Evolutionary conservation across 306 rosid genomes (phyloP).

Genomic region (Ochetophila trinervis): DNA sequence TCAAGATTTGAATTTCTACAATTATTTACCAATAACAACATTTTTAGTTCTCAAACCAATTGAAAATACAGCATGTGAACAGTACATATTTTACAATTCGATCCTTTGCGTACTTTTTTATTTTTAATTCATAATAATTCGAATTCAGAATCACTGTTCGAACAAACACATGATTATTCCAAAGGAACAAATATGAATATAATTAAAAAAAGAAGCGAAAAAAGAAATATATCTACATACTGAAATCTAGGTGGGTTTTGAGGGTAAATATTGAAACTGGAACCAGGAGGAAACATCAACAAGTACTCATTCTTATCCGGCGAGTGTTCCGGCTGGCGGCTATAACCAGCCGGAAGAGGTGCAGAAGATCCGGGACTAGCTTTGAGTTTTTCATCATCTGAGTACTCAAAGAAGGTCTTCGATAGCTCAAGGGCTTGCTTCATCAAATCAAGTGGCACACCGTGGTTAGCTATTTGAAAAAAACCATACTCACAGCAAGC

Average conservation of each 20-base stretch:
- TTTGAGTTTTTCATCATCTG: constrained; percentile 43
- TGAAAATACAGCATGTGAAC: background rate
- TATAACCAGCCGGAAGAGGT: constrained; percentile 48
- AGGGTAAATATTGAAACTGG: constrained; percentile 40
- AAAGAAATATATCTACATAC: constrained; percentile 4
- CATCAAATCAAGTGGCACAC: constrained; percentile 30
- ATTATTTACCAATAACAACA: too few relatives aligned
- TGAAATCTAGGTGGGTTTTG: constrained; percentile 36
- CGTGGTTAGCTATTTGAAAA: constrained; percentile 54
- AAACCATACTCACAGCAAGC: constrained; percentile 47
- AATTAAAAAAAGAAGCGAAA: too few relatives aligned
- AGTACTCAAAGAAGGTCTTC: constrained; percentile 31
- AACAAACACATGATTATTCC: too few relatives aligned
- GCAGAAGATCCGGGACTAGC: constrained; percentile 26
- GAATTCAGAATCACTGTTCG: too few relatives aligned
- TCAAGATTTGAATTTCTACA: too few relatives aligned
- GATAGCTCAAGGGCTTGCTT: constrained; percentile 32
- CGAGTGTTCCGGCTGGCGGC: constrained; percentile 23
- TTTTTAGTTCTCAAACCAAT: too few relatives aligned
- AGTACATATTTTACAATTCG: too few relatives aligned
- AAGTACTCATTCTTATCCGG: constrained; percentile 41
- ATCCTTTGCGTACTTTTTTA: too few relatives aligned
- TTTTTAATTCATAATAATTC: too few relatives aligned
- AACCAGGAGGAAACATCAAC: constrained; percentile 32
- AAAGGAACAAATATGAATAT: too few relatives aligned